phyloP scores from a whole-genome alignment of 225 moss, liverwort and hornwort species.

The Marchantia polymorpha region DNA sequence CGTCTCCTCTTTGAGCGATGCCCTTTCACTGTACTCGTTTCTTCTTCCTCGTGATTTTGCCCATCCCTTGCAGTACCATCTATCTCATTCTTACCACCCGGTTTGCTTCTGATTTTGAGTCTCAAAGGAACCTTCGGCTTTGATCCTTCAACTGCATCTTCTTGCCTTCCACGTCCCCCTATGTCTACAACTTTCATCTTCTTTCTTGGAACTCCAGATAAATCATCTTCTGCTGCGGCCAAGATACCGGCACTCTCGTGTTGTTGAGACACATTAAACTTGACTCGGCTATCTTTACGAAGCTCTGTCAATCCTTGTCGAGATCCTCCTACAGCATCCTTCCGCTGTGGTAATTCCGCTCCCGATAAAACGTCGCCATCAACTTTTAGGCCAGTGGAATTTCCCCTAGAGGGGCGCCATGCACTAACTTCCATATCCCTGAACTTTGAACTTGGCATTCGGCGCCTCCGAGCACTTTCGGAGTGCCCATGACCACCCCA shows the following conservation, averaged over 20 bases:
- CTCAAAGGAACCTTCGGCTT: slow-evolving; percentile 37
- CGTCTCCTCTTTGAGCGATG: slow-evolving; percentile 49
- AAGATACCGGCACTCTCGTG: slow-evolving; percentile 17
- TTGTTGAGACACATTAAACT: slow-evolving; percentile 33
- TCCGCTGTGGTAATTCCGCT: background rate
- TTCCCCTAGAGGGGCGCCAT: slow-evolving; percentile 29
- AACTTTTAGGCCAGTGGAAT: background rate
- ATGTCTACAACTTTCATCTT: slow-evolving; percentile 53
- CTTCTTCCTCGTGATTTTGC: slow-evolving; percentile 30
- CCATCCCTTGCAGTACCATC: slow-evolving; percentile 21
- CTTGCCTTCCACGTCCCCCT: slow-evolving; percentile 22
- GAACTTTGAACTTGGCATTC: slow-evolving; percentile 61
- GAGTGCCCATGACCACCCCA: slow-evolving; percentile 54
- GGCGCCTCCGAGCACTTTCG: slow-evolving; percentile 55
- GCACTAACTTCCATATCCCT: slow-evolving; percentile 57
- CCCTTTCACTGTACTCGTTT: slow-evolving; percentile 29
- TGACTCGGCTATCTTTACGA: slow-evolving; percentile 38
- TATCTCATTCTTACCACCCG: slow-evolving; percentile 29
- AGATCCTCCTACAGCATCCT: slow-evolving; percentile 7
- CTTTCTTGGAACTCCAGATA: slow-evolving; percentile 45
- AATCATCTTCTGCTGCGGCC: slow-evolving; percentile 38
- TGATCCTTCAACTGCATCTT: slow-evolving; percentile 12
- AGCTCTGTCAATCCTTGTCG: slow-evolving; percentile 25
- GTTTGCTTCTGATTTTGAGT: slow-evolving; percentile 48
- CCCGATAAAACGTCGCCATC: slow-evolving; percentile 19